phyloP scores from a whole-genome alignment of 2,329 filamentous ascomycete species.

The Calonectria multiphialidica region DNA sequence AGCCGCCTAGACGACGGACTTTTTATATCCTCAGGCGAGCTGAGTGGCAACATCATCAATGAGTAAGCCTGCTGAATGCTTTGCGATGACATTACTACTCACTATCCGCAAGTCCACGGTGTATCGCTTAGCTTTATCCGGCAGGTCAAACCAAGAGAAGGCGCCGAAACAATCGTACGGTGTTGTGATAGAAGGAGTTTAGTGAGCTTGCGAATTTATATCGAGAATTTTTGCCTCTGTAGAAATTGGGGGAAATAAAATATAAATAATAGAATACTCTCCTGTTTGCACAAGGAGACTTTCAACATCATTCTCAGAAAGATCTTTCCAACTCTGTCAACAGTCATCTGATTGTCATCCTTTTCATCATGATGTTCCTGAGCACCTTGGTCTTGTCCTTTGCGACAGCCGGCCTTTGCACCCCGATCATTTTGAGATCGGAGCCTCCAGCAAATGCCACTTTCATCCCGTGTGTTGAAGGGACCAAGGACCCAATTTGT shows the following conservation, averaged over 20 bases:
- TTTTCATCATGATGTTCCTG: not conserved
- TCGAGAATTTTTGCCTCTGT: not conserved
- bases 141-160: not conserved
- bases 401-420: constrained; percentile 8
- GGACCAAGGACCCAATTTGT: not conserved
- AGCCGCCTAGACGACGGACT: not conserved
- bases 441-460: constrained; percentile 7
- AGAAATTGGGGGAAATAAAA: not conserved
- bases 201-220: not conserved
- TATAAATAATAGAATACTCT: not conserved
- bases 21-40: not conserved
- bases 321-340: not conserved
- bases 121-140: not conserved
- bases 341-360: not conserved
- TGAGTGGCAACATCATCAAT: not conserved
- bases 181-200: not conserved
- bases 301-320: not conserved
- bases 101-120: not conserved
- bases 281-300: not conserved
- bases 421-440: not conserved
- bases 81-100: not conserved
- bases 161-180: not conserved
- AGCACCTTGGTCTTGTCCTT: constrained; percentile 1
- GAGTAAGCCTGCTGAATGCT: not conserved
- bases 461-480: constrained; percentile 9